Conservation (phyloP, 2,329 filamentous ascomycete genomes). For the Cordyceps javanica region DNA sequence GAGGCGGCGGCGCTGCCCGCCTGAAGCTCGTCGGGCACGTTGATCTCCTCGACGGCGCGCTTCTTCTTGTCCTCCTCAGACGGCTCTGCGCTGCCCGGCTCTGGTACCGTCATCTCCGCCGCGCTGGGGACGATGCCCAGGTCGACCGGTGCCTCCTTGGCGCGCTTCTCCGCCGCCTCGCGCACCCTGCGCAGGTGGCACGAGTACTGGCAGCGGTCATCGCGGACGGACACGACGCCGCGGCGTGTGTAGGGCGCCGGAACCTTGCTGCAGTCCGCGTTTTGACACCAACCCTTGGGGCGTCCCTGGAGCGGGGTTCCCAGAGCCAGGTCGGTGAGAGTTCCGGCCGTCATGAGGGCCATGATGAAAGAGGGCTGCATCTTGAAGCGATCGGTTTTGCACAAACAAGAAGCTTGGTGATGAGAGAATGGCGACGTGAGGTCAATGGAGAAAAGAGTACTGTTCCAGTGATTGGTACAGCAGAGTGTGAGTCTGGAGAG, state of each 20-base stretch:
- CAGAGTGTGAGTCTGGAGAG: background rate
- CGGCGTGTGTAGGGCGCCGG: background rate
- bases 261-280: background rate
- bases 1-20: background rate
- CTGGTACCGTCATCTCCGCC: background rate
- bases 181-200: background rate
- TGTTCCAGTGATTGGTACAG: background rate
- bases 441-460: background rate
- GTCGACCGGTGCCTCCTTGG: no score
- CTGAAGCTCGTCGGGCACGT: background rate
- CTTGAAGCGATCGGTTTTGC: background rate
- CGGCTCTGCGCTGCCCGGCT: background rate
- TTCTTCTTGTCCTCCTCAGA: background rate
- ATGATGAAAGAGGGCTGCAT: background rate
- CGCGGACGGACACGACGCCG: background rate
- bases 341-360: background rate
- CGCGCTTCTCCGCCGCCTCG: no score
- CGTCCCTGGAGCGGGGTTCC: background rate
- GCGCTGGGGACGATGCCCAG: background rate
- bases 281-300: background rate
- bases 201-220: background rate
- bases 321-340: background rate
- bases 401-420: background rate
- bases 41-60: background rate
- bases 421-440: background rate